Conservation (phyloP, 225 moss, liverwort and hornwort species). For the Marchantia polymorpha region DNA sequence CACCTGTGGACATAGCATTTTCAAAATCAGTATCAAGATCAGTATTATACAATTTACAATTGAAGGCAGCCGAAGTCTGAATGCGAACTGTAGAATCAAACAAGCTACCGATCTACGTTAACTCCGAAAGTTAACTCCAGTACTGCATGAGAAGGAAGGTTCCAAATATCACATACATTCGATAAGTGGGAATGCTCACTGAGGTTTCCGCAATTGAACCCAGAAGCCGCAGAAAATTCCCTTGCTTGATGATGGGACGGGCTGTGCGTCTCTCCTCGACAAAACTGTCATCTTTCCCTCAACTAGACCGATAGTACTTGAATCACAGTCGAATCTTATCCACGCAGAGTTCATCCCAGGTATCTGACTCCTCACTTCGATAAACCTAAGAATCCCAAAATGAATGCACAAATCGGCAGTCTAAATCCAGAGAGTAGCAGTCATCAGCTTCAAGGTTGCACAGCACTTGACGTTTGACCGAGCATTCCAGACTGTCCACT, state of each 20-base stretch:
- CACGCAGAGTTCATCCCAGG: background rate
- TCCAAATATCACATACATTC: constrained; percentile 20
- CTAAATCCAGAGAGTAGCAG: background rate
- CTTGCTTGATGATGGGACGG: background rate
- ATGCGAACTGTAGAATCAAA: background rate
- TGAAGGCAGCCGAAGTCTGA: background rate
- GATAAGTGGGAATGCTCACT: background rate
- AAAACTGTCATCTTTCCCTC: background rate
- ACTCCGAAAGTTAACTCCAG: background rate
- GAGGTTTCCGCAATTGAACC: constrained; percentile 18
- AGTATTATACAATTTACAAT: background rate
- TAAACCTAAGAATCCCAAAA: background rate
- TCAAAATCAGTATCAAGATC: background rate
- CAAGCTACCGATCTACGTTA: background rate
- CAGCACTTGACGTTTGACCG: constrained; percentile 23
- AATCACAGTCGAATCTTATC: background rate
- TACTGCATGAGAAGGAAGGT: background rate
- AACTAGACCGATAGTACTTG: background rate
- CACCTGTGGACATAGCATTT: constrained; percentile 11
- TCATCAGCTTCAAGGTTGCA: constrained; percentile 23
- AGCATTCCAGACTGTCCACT: constrained; percentile 22
- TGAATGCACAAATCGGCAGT: background rate
- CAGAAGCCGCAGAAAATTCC: constrained; percentile 20
- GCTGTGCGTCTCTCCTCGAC: background rate
- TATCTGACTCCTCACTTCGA: background rate